Evolutionary conservation across 2,329 filamentous ascomycete species (phyloP).

Genomic region (Apiospora malaysiana): DNA sequence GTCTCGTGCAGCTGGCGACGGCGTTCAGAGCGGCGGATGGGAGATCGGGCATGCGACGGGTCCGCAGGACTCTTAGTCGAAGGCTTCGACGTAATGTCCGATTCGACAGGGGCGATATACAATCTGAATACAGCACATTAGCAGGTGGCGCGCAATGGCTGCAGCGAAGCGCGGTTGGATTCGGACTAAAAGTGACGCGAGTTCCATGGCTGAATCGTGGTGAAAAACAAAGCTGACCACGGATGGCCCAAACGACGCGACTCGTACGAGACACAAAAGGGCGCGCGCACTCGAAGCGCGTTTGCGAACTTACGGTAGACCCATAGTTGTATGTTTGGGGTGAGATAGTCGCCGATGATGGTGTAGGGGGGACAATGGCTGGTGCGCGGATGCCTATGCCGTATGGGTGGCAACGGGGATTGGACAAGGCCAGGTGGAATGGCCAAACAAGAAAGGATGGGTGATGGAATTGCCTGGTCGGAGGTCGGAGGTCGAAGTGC

Average conservation of each 20-base stretch:
- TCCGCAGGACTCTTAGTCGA: slow-evolving; percentile 37
- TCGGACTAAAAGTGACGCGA: neutral
- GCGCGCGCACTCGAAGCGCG: slow-evolving; percentile 29
- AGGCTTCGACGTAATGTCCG: slow-evolving; percentile 46
- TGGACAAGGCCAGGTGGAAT: slow-evolving; percentile 12
- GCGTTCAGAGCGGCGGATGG: slow-evolving; percentile 45
- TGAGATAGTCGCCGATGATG: slow-evolving; percentile 3
- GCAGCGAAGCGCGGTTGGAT: neutral
- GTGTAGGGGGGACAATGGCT: slow-evolving; percentile 23
- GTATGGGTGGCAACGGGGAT: slow-evolving; percentile 22
- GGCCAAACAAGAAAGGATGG: slow-evolving; percentile 1
- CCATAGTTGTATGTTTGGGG: slow-evolving; percentile 42
- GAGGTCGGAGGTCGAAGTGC: neutral
- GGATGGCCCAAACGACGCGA: neutral
- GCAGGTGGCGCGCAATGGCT: slow-evolving; percentile 6
- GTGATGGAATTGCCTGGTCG: neutral
- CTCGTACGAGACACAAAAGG: slow-evolving; percentile 23
- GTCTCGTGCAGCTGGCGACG: slow-evolving; percentile 40
- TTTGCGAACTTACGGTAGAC: slow-evolving; percentile 52
- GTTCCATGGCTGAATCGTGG: neutral
- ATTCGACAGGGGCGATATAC: slow-evolving; percentile 53
- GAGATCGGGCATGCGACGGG: slow-evolving; percentile 41
- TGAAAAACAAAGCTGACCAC: neutral
- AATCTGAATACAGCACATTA: slow-evolving; percentile 41
- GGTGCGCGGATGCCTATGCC: slow-evolving; percentile 25